These are phyloP conservation scores for Chlorella ohadii DNA, from an alignment of 139 green algal genomes.

Conservation along the genomic window DNA sequence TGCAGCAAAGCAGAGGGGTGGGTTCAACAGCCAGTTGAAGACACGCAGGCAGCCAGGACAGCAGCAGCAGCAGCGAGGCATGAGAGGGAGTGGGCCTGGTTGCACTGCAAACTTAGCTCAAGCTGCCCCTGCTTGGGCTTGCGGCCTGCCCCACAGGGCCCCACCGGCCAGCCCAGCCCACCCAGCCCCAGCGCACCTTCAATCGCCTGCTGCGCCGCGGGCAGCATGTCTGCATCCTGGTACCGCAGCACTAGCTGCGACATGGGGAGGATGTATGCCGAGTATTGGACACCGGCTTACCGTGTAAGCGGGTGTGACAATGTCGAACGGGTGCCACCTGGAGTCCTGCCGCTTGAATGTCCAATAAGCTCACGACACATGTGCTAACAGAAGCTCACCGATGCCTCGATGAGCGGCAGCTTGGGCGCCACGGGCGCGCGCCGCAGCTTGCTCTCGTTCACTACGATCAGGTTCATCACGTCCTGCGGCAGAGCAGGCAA, in stretches of 20 bases:
- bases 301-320: too few relatives aligned
- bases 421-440: neutral
- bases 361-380: too few relatives aligned
- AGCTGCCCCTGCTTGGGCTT: too few relatives aligned
- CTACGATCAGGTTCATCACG: conserved; percentile 23
- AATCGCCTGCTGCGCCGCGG: neutral
- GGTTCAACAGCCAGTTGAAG: neutral
- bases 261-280: neutral
- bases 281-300: too few relatives aligned
- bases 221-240: conserved; percentile 36
- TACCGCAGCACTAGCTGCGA: conserved; percentile 24
- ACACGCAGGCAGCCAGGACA: neutral
- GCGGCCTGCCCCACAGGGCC: too few relatives aligned
- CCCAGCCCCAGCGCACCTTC: neutral
- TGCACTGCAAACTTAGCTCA: too few relatives aligned
- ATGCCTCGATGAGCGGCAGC: conserved; percentile 10
- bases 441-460: conserved; percentile 41
- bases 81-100: neutral
- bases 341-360: too few relatives aligned
- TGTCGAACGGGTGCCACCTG: too few relatives aligned
- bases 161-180: neutral
- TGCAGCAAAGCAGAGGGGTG: neutral
- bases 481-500: conserved; percentile 14
- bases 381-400: neutral
- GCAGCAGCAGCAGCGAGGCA: neutral